Base-by-base conservation (phyloP, 2,329 filamentous ascomycete genomes). In the Phialophora expanda region DNA sequence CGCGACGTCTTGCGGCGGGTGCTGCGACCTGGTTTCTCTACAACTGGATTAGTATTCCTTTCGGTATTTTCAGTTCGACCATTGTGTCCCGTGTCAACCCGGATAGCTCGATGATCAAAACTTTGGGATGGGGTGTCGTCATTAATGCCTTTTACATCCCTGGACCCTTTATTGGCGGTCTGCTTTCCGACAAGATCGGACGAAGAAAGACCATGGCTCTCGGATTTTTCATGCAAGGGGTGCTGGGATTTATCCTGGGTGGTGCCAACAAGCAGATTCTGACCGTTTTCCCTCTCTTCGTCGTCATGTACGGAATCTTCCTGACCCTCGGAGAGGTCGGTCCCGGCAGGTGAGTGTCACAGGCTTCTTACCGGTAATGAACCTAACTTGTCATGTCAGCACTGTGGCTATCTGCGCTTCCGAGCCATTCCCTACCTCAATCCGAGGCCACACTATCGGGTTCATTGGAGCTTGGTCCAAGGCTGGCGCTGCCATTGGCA, bases 231-330 rank as follows among this genome's bases (percentile, higher is more conserved):
- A 1, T 34, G 32, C 32, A 34, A 34, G 32, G 32, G 9, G 11
- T 34, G 9, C 32, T 34, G 9, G 32, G 32, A 3, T 84, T 85
- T 62, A 75, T 85, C 41, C 75, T 85, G 0, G 83, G 83, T 3
- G 81, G 81, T 3, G 81, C 82, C 0, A 76, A 82, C 20, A 71
- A 71, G 0, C 76, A 75, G 0, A 82, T 85, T 51, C 79, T 82
- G 69, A 75, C 56, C 0, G 72, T 85, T 1, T 81, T 84, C 30
- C 81, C 83, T 0, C 76, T 85, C 0, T 85, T 85, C 62, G 73
- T 85, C 0, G 79, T 85, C 3, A 73, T 85, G 12, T 85, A 84
- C 61, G 83, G 82, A 0, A 74, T 85, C 53, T 84, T 85, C 70
- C 72, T 81, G 41, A 80, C 80, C 0, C 72, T 84, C 0, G 82